Evolutionary conservation across 495 filamentous ascomycete genomes (phyloP).

Genomic region (Penicillium canescens): DNA sequence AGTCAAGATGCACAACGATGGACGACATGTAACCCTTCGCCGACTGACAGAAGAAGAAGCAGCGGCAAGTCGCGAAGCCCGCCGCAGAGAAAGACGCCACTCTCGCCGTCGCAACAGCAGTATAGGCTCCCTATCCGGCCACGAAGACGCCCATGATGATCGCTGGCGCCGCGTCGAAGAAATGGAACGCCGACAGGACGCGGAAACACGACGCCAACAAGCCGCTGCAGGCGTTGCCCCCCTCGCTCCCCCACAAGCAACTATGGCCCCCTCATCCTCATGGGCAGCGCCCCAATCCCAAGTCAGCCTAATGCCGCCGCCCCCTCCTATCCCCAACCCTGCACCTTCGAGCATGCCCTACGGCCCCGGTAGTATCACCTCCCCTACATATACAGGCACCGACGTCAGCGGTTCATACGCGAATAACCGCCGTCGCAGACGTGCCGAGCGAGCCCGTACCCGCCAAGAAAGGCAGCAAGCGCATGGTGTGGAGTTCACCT

Average conservation of each 20-base stretch:
- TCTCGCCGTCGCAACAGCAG: conserved; percentile 46
- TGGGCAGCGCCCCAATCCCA: conserved; percentile 30
- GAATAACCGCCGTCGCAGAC: conserved; percentile 52
- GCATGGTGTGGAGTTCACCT: conserved; percentile 48
- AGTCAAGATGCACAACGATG: conserved; percentile 77
- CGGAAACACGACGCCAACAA: conserved; percentile 48
- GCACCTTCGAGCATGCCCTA: conserved; percentile 41
- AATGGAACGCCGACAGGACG: conserved; percentile 50
- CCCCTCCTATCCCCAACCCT: conserved; percentile 31
- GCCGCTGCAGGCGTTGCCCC: conserved; percentile 29
- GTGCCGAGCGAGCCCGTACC: conserved; percentile 51
- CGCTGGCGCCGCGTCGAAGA: conserved; percentile 55
- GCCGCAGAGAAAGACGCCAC: conserved; percentile 45
- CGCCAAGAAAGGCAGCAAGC: conserved; percentile 47
- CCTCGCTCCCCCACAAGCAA: conserved; percentile 9
- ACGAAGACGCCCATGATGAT: conserved; percentile 40
- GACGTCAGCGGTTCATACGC: conserved; percentile 55
- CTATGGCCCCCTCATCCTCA: conserved; percentile 31
- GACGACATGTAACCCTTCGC: conserved; percentile 77
- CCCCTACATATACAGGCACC: conserved; percentile 50
- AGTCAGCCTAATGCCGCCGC: conserved; percentile 36
- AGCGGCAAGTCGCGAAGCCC: conserved; percentile 57
- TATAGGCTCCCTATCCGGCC: conserved; percentile 45
- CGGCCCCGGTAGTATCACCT: conserved; percentile 46
- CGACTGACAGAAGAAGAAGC: conserved; percentile 81